Base-by-base conservation (phyloP, 2,329 filamentous ascomycete species). In the Claviceps quebecensis region DNA sequence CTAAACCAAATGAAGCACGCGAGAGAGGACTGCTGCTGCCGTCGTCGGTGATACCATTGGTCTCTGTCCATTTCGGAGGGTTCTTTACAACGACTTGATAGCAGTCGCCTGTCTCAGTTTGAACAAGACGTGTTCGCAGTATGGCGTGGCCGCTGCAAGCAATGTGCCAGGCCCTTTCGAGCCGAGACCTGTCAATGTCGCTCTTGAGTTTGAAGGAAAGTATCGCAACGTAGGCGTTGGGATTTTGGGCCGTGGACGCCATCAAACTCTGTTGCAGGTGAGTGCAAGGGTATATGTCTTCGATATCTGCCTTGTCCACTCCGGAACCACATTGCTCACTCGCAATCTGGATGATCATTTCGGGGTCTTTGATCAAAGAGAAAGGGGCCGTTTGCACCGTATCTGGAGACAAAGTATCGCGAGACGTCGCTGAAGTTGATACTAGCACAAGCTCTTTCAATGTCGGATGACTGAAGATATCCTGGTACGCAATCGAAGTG, bases 391-490 rank as follows among this genome's bases (percentile, higher is more conserved):
- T 36, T 36, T 47, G 26, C 23, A 9, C 22, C 13, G 23, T 36
- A 14, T 2, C 26, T n/a, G 8, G 19, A n/a, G 26, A 11, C n/a
- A 17, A 11, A 8, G 9, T 8, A 4, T 29, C 14, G n/a, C 14
- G 44, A 46, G 26, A 16, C 4, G 8, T 11, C 9, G 8, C 29
- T 36, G 44, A 26, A 36, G 5, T 36, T 3, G 44, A 36, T 3
- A 29, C 26, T 46, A 11, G 6, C n/a, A 29, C 22, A 16, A 46
- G 16, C 16, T 52, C 36, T 14, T 26, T 36, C 17, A 54, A 50
- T 16, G n/a, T 48, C 5, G 52, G 49, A 52, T 54, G 41, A 29
- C 29, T 29, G 29, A 54, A 54, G 8, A 39, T 52, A 14, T 39
- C 43, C 13, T 45, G 22, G 4, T 52, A 47, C 23, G 44, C 46